phyloP scores from a whole-genome alignment of 2,329 filamentous ascomycete species.

The Microsporum ferrugineum region DNA sequence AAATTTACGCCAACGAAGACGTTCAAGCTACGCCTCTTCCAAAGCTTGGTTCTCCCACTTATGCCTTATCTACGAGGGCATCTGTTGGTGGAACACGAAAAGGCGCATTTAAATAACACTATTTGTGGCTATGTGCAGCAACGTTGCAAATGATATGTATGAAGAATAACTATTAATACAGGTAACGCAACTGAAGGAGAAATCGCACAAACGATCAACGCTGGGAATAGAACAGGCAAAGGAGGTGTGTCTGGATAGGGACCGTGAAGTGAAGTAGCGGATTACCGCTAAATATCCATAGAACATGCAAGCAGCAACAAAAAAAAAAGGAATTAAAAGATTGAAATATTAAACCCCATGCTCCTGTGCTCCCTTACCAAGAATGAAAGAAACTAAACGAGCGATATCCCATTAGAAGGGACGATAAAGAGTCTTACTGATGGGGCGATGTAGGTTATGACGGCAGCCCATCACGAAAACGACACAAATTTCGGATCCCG shows the following conservation, averaged over 20 bases:
- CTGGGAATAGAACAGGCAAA: not conserved
- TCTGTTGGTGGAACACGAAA: not conserved
- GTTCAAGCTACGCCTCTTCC: not conserved
- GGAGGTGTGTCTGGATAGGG: not conserved
- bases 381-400: not conserved
- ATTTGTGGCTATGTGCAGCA: not conserved
- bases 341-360: not conserved
- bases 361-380: not conserved
- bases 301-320: not conserved
- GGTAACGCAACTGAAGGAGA: not conserved
- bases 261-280: not conserved
- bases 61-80: not conserved
- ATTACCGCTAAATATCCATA: not conserved
- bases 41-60: not conserved
- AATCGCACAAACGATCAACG: not conserved
- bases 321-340: not conserved
- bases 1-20: not conserved
- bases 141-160: not conserved
- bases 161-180: not conserved
- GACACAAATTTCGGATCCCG: conserved; percentile 92
- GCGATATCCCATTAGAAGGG: not conserved
- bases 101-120: not conserved
- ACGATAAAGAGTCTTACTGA: not conserved
- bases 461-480: conserved; percentile 50
- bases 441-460: not conserved